These are phyloP conservation scores for Lolium multiflorum DNA, from an alignment of 176 grass and related monocot genomes.

Conservation along the genomic window DNA sequence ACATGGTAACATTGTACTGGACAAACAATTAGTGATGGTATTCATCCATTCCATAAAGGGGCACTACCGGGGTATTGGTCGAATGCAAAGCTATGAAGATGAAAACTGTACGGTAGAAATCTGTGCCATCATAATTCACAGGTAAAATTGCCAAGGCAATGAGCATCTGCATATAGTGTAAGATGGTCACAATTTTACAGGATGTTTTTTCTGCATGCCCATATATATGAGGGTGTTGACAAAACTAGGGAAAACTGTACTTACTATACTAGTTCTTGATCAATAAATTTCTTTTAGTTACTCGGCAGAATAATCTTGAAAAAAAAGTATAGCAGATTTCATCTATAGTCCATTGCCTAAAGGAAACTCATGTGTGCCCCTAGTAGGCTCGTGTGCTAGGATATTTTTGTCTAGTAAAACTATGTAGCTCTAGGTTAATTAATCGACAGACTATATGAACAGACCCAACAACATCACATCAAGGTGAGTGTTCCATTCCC, in stretches of 20 bases:
- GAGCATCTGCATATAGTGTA: slow-evolving; percentile 13
- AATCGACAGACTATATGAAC: neutral
- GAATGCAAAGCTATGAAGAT: neutral
- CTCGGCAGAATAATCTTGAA: neutral
- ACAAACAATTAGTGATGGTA: neutral
- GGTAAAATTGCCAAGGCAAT: neutral
- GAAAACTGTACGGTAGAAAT: neutral
- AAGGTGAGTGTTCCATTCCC: neutral
- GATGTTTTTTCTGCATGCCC: neutral
- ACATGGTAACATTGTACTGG: neutral
- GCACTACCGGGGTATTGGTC: neutral
- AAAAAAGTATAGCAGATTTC: neutral
- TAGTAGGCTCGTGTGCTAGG: neutral
- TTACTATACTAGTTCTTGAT: neutral
- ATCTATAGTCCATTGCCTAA: neutral
- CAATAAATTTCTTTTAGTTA: slow-evolving; percentile 6
- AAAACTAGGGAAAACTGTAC: neutral
- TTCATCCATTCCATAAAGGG: neutral
- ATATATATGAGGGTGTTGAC: neutral
- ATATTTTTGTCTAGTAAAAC: slow-evolving; percentile 11
- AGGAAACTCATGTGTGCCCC: neutral
- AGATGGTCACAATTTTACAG: too few species aligned
- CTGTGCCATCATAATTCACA: neutral
- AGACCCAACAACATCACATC: slow-evolving; percentile 2
- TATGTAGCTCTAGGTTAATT: slow-evolving; percentile 11